Base-by-base conservation (phyloP, 1,284 basidiomycete species). In the Ganoderma lucidum region DNA sequence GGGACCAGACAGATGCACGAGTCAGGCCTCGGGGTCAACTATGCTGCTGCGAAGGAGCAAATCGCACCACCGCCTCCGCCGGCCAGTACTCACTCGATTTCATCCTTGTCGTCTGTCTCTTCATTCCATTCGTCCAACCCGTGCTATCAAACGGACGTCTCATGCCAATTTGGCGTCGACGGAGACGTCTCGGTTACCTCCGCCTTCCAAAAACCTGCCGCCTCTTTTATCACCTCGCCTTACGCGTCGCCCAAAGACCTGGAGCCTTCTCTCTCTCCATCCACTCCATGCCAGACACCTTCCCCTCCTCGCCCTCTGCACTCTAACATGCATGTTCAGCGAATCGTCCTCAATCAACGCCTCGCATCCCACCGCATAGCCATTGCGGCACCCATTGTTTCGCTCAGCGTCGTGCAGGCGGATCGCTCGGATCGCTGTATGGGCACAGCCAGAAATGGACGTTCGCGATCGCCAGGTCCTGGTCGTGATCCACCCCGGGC, bases 311-410 rank as follows among this genome's bases (percentile, higher is more conserved):
- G 32, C 42, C 61, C 39, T 14, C 28, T 51, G 15, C 28, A 23
- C 41, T 62, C 63, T n/a, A 35, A 51, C 15, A 42, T 42, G 8
- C 70, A 60, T 28, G 35, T 19, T 6, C 62, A 35, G 19, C 58
- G 51, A 3, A 19, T 53, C 8, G 37, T 51, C 4, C 62, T 51
- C 17, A 32, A 64, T 37, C 63, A 59, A 28, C 60, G 64, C 9
- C 44, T 56, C 8, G 44, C 65, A 10, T 51, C 64, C 39, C 70
- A 65, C 35, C 66, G 67, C 28, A 68, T 62, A 8, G 48, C 66
- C 15, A 65, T 68, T 19, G 74, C 74, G 0, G 72, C 68, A 3
- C 74, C 74, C n/a, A 70, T 75, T 48, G 70, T 75, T 14, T 75
- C 72, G 19, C 63, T 74, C 44, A 69, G 72, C 30, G 59, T 72